Base-by-base conservation (phyloP, 257 asterid genomes). In the Linaria vulgaris region DNA sequence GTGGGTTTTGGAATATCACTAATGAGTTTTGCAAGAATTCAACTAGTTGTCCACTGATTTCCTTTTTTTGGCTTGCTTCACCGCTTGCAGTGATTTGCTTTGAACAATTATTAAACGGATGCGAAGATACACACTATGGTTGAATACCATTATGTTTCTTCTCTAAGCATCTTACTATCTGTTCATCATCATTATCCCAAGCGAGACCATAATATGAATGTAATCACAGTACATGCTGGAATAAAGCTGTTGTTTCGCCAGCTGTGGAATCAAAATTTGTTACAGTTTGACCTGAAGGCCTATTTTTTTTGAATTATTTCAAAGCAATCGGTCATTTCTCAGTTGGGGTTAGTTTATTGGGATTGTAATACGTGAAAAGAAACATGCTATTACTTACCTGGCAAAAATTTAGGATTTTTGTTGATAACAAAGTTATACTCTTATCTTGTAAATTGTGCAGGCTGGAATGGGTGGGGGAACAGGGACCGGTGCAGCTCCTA, bases 391-490 rank as follows among this genome's bases (percentile, higher is more conserved):
- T 37, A 43, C 23, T 27, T 57, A 9, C n/a, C 55, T 64, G n/a
- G 67, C 53, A 54, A 56, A 22, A 63, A 7, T 52, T 51, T 34
- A 8, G 41, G 10, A 34, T 34, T 34, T n/a, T 1, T 1, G 41
- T 34, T 4, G 10, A 34, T 34, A 2, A 4, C 41, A 34, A 30
- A 6, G 6, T 30, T 3, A 3, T 30, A 4, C 41, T 7, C 1
- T 34, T 34, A 34, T 8, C 41, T 34, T 34, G 41, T 34, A 7
- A 34, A 34, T 3, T 51, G 45, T 72, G 61, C 90, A 91, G 96
- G 95, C 96, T 69, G 98, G 96, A 75, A 91, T 91, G 98, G 98
- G 98, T 55, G 98, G 98, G 63, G 98, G 96, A 69, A 91, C 96
- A 30, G 96, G 98, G 38, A 88, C 98, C 23, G 98, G 98, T 58